Percentiles rank a stretch among this genome's conserved stretches.
phyloP scores from a whole-genome alignment of 1,284 basidiomycete genomes.

The Chondrostereum purpureum region DNA sequence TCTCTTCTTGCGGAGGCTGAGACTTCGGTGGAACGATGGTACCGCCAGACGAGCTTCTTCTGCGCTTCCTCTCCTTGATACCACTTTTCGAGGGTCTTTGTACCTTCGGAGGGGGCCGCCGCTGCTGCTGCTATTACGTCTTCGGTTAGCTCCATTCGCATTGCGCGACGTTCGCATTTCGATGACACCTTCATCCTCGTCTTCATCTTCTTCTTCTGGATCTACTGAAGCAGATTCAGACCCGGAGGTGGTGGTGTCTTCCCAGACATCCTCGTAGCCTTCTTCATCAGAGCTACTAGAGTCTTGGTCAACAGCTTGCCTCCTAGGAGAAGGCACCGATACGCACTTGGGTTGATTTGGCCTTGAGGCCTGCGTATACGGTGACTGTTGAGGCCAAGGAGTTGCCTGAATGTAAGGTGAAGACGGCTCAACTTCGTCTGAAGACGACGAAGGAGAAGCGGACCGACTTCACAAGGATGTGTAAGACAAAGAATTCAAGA shows the following conservation, averaged over 20 bases:
- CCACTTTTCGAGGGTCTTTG: not conserved
- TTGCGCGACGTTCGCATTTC: slow-evolving; percentile 47
- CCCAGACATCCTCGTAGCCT: slow-evolving; percentile 24
- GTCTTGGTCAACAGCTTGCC: not conserved
- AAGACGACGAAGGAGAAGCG: not conserved
- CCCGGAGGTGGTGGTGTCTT: slow-evolving; percentile 9
- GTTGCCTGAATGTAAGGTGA: not conserved
- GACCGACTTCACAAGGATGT: not conserved
- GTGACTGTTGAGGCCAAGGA: not conserved
- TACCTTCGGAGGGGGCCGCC: slow-evolving; percentile 1
- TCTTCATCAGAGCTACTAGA: slow-evolving; percentile 8
- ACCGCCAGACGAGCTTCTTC: slow-evolving; percentile 1
- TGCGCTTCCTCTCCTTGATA: slow-evolving; percentile 9
- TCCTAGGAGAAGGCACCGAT: not conserved
- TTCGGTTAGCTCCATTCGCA: slow-evolving; percentile 2
- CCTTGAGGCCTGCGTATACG: not conserved
- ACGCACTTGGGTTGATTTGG: not conserved
- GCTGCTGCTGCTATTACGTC: slow-evolving; percentile 1
- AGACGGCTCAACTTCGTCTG: not conserved
- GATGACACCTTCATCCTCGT: slow-evolving; percentile 54
- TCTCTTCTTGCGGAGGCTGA: not conserved
- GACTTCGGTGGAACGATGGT: not conserved
- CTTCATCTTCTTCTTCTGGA: slow-evolving; percentile 39
- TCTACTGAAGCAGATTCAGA: slow-evolving; percentile 24
- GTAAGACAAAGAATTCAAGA: not conserved